Evolutionary conservation across 371 early-diverging fungal species (phyloP).

Genomic region (Sporodiniella umbellata): DNA sequence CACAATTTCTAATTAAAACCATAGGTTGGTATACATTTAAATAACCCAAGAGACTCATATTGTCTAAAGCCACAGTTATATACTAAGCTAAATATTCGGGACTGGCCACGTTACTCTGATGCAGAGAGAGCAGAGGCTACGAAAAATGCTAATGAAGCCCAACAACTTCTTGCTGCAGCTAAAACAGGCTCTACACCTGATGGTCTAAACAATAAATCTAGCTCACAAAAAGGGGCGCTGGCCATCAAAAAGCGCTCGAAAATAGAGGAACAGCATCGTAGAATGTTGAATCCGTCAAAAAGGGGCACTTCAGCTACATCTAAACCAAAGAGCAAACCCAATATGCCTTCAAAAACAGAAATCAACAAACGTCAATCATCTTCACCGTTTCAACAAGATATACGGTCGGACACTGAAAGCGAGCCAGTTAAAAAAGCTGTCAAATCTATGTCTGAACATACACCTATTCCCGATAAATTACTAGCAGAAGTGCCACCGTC

Average conservation of each 20-base stretch:
- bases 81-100: slow-evolving; percentile 59
- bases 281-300: slow-evolving; percentile 1
- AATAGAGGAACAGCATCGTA: not conserved
- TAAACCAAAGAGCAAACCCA: not conserved
- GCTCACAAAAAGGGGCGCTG: not conserved
- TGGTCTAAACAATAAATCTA: not conserved
- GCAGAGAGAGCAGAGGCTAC: not conserved
- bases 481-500: not conserved
- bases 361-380: not conserved
- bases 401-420: not conserved
- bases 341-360: not conserved
- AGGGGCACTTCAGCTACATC: not conserved
- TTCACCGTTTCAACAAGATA: not conserved
- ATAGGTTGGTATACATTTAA: not conserved
- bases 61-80: not conserved
- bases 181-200: not conserved
- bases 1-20: not conserved
- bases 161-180: not conserved
- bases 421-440: too few relatives aligned
- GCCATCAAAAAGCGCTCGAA: not conserved
- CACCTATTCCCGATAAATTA: not conserved
- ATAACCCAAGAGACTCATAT: not conserved
- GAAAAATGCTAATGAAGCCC: not conserved
- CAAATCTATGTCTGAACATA: not conserved
- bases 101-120: slow-evolving; percentile 69